Percentiles rank a stretch among this genome's conserved stretches.
These are phyloP conservation scores for Chlorella sp. DNA, from an alignment of 139 green algal species.

Conservation along the genomic window DNA sequence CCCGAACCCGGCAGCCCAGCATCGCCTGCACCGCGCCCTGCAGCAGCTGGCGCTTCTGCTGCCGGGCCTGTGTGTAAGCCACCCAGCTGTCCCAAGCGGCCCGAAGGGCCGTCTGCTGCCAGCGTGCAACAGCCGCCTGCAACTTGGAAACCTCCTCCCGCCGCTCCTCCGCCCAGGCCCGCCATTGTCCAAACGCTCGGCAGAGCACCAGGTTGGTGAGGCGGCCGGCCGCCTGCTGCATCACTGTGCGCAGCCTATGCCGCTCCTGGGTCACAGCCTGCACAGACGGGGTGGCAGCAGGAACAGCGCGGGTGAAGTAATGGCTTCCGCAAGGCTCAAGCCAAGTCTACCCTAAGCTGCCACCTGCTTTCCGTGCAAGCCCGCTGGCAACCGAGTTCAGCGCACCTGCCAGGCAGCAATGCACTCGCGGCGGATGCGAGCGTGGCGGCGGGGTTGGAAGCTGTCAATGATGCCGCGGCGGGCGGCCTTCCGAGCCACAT, in stretches of 20 bases:
- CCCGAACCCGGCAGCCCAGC: neutral
- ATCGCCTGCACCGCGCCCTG: neutral
- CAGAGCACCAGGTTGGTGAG: neutral
- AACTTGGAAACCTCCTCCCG: neutral
- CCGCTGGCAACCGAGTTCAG: no score
- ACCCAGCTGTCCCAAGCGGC: neutral
- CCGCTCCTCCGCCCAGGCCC: neutral
- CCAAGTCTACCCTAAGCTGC: no score
- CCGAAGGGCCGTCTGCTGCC: neutral
- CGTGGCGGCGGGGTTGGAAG: neutral
- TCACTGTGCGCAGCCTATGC: neutral
- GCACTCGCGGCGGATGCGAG: neutral
- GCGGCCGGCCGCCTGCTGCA: neutral
- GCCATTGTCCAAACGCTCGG: neutral
- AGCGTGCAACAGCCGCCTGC: neutral
- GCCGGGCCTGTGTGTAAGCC: neutral
- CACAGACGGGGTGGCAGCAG: neutral
- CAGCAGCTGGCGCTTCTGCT: neutral
- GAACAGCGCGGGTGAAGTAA: no score
- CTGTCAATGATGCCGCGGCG: neutral
- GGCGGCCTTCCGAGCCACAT: neutral
- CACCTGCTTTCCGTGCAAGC: no score
- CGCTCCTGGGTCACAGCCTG: neutral
- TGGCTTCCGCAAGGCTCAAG: no score
- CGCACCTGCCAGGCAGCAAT: neutral